Conservation (phyloP, 2,329 filamentous ascomycete genomes). For the Aspergillus sojae region DNA sequence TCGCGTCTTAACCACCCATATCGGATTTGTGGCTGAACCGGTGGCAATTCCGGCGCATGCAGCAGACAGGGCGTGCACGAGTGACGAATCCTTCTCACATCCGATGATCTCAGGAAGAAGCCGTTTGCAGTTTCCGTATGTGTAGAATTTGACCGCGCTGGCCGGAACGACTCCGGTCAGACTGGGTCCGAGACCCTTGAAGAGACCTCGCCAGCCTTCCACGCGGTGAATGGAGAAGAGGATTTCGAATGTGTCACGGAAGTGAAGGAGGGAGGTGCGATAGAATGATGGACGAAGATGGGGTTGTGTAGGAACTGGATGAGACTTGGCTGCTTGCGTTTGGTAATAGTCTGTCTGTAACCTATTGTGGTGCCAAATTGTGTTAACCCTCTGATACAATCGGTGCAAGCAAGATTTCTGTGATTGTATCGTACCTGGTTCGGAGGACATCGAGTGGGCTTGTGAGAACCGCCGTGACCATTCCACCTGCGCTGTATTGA, state of each 20-base stretch:
- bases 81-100: conserved; percentile 32
- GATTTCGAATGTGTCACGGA: conserved; percentile 38
- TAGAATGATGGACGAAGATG: conserved; percentile 53
- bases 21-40: conserved; percentile 41
- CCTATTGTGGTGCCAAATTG: background rate
- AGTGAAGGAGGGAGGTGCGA: conserved; percentile 61
- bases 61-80: conserved; percentile 39
- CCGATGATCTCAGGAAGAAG: conserved; percentile 33
- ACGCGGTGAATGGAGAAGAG: conserved; percentile 39
- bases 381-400: background rate
- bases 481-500: conserved; percentile 61
- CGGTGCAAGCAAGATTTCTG: background rate
- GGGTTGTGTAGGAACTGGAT: conserved; percentile 60
- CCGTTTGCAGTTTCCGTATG: conserved; percentile 43
- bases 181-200: conserved; percentile 41
- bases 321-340: conserved; percentile 57
- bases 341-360: conserved; percentile 95
- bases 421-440: conserved; percentile 61
- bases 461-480: conserved; percentile 86
- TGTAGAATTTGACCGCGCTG: conserved; percentile 43
- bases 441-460: conserved; percentile 97
- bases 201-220: conserved; percentile 43
- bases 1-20: conserved; percentile 69
- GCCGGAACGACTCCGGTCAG: conserved; percentile 43
- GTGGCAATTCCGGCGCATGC: conserved; percentile 39